Evolutionary conservation across 2,329 filamentous ascomycete genomes (phyloP), one percentile per base, ranked within the genome.

Genomic region (Fusarium kyushuense): DNA sequence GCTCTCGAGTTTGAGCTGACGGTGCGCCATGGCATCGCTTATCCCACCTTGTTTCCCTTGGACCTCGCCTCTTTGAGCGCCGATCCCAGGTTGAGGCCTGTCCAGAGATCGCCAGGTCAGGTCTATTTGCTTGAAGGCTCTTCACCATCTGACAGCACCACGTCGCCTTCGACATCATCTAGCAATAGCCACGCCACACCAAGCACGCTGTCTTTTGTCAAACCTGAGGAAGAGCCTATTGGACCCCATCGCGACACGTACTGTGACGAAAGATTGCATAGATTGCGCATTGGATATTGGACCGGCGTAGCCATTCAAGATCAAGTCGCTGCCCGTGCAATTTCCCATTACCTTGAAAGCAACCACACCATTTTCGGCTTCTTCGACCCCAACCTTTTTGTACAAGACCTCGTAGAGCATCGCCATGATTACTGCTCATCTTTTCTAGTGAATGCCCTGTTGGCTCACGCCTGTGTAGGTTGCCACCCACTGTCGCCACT

Each of bases 281-380:
- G 35, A 1, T 12, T 64, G 3, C 40, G 72, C 4, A 72, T 80
- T 23, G 33, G 58, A 14, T 76, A 76, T 62, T 77, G 79, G 79
- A 78, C 79, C 17, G 61, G 74, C 23, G 66, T 79, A 1, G 23
- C 62, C 5, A 61, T 79, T n/a, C 47, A 66, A 5, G 62, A 76
- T 29, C 69, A 76, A 12, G 66, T 77, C 12, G 74, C 76, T 16
- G 77, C 76, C 1, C 60, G 66, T 17, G 68, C 73, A 23, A 74
- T 80, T 10, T 79, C 77, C 0, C 56, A 75, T 2, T 80, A 79
- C 36, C 66, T 79, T 1, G 58, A 66, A 45, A 76, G 75, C 8
- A 76, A 79, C 11, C 76, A 80, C 46, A 76, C 77, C 1, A 67
- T 80, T 1, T 68, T 80, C 8, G 78, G 77, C 4, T 55, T 77